Conservation (phyloP, 2,329 filamentous ascomycete species). For the Beauveria scarabaeidicola region DNA sequence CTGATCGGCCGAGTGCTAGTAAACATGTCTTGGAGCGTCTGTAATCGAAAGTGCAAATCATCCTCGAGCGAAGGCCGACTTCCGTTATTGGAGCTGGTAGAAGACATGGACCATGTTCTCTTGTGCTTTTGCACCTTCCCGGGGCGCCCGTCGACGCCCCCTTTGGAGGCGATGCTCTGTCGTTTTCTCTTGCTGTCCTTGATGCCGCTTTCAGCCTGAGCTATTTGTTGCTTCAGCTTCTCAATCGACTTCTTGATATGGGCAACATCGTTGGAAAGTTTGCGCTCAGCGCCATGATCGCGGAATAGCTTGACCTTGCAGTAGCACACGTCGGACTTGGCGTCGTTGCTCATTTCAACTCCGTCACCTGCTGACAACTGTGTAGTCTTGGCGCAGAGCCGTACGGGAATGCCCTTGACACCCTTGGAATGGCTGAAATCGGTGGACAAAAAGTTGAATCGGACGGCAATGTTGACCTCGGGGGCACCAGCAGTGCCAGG, state of each 20-base stretch:
- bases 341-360: constrained; percentile 36
- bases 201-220: constrained; percentile 61
- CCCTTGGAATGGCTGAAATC: constrained; percentile 99
- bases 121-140: constrained; percentile 89
- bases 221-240: constrained; percentile 88
- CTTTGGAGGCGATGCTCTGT: constrained; percentile 39
- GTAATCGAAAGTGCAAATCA: constrained; percentile 70
- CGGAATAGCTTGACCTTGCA: constrained; percentile 97
- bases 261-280: constrained; percentile 86
- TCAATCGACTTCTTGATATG: constrained; percentile 96
- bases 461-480: constrained; percentile 80
- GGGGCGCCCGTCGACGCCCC: constrained; percentile 47
- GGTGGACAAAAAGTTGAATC: constrained; percentile 97
- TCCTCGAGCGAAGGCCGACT: constrained; percentile 53
- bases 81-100: constrained; percentile 53
- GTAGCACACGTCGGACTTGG: constrained; percentile 67
- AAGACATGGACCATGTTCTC: constrained; percentile 91
- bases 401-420: constrained; percentile 92
- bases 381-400: constrained; percentile 86
- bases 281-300: constrained; percentile 90
- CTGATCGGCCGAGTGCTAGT: constrained; percentile 73
- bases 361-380: constrained; percentile 41
- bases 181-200: constrained; percentile 61
- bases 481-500: constrained; percentile 58
- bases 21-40: constrained; percentile 79